Evolutionary conservation across 2,329 filamentous ascomycete genomes (phyloP).

Genomic region (Ramularia collo-cygni): DNA sequence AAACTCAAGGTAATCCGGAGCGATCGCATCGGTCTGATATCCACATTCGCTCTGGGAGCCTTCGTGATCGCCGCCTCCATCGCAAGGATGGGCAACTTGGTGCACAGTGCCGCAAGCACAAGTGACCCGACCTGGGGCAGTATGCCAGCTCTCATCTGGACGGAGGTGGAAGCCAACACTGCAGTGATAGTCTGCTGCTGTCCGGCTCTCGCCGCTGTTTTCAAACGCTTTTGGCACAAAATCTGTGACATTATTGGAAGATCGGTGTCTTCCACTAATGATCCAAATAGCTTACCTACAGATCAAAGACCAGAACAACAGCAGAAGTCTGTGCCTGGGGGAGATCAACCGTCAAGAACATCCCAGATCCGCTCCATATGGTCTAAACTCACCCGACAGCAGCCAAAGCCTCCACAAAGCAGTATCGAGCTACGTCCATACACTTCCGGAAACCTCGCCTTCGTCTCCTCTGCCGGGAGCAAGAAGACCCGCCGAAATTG

Average conservation of each 20-base stretch:
- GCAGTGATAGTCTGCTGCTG: slow-evolving; percentile 23
- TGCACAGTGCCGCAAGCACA: slow-evolving; percentile 12
- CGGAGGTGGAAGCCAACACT: slow-evolving; percentile 22
- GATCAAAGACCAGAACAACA: too few species aligned
- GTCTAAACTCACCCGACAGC: too few species aligned
- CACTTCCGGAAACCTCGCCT: too few species aligned
- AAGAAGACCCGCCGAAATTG: too few species aligned
- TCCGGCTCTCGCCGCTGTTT: slow-evolving; percentile 16
- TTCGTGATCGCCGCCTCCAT: slow-evolving; percentile 24
- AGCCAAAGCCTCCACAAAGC: too few species aligned
- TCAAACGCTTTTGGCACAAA: slow-evolving; percentile 5
- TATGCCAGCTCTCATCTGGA: slow-evolving; percentile 21
- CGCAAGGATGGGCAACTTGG: slow-evolving; percentile 21
- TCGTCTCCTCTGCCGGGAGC: too few species aligned
- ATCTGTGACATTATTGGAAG: slow-evolving; percentile 1
- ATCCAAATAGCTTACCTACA: too few species aligned
- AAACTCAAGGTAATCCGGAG: slow-evolving; percentile 18
- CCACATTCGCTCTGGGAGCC: slow-evolving; percentile 21
- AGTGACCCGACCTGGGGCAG: slow-evolving; percentile 22
- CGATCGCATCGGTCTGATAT: slow-evolving; percentile 19
- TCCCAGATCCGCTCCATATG: too few species aligned
- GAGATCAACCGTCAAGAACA: too few species aligned
- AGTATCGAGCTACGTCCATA: too few species aligned
- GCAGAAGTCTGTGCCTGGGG: too few species aligned
- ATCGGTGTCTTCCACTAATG: too few species aligned